Base-by-base conservation (phyloP, 2,329 filamentous ascomycete species). In the Trichophyton equinum region DNA sequence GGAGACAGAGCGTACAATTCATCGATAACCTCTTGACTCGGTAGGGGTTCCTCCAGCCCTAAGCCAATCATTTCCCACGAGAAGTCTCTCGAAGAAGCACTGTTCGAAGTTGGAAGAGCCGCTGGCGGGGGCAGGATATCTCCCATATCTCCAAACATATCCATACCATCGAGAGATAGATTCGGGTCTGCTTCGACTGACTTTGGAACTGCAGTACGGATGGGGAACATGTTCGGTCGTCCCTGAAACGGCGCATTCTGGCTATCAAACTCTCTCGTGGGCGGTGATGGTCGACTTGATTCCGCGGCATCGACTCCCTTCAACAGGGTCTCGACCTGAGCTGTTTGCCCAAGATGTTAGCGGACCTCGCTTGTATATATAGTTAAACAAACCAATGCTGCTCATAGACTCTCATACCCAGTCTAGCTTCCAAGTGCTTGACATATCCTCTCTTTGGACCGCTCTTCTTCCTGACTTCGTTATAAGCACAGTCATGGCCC, bases 361-460 rank as follows among this genome's bases (percentile, higher is more conserved):
- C 46, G 4, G 11, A 44, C 44, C 25, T 30, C 40, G 20, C 15
- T 38, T 38, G 33, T 4, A 38, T 55, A 57, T 42, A 42, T 42
- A 4, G 15, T 30, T 15, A 20, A 27, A 6, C 33, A 22, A 58
- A 33, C 7, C 27, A 9, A 25, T 22, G 57, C 13, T 42, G 20
- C 22, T 4, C 9, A 13, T 38, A 38, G 30, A 18, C 4, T n/a
- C 62, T 77, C 87, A 77, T 80, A 95, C 91, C 91, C 70, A 99
- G 77, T 72, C 94, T 84, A 72, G 95, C 91, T 75, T 97, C 94
- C 67, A 97, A 76, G 62, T 91, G 87, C 78, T 96, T 96, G 64
- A 96, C 91, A 72, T 96, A 96, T 68, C 91, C 91, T 71, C 91
- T 82, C 78, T 96, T 96, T 1, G 91, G 91, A 2, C 91, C 91